These are phyloP conservation scores for Herpetomonas samuelpessoai DNA, from an alignment of 208 protist genomes.

Conservation along the genomic window DNA sequence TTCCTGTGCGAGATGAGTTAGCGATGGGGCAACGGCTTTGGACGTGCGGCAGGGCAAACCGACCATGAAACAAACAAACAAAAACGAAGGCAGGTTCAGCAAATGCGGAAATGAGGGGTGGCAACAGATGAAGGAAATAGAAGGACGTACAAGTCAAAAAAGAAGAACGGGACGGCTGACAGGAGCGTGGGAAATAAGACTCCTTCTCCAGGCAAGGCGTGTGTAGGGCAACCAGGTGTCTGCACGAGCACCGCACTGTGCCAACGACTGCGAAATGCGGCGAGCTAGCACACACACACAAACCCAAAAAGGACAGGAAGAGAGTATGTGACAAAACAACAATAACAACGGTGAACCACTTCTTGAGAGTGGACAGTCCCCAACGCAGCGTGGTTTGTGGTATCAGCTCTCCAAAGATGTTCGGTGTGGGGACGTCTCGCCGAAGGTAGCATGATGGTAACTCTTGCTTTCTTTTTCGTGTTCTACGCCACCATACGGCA, in stretches of 20 bases:
- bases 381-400: no score
- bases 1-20: no score
- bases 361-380: background rate
- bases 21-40: no score
- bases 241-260: no score
- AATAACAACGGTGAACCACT: background rate
- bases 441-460: background rate
- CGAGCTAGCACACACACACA: slow-evolving; percentile 4
- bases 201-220: no score
- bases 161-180: background rate
- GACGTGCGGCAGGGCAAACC: no score
- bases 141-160: slow-evolving; percentile 3
- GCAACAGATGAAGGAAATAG: slow-evolving; percentile 14
- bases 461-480: background rate
- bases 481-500: slow-evolving; percentile 43
- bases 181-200: slow-evolving; percentile 6
- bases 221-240: no score
- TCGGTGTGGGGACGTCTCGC: no score
- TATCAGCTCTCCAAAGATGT: no score
- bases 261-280: background rate
- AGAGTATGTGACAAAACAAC: background rate
- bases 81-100: slow-evolving; percentile 5
- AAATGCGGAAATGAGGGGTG: slow-evolving; percentile 1
- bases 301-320: slow-evolving; percentile 2
- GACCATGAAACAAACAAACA: background rate